A percentile compares a stretch with the other conserved stretches of the same genome.
Evolutionary conservation across 2,329 filamentous ascomycete species (phyloP).

Genomic region (Juglanconis oblonga): DNA sequence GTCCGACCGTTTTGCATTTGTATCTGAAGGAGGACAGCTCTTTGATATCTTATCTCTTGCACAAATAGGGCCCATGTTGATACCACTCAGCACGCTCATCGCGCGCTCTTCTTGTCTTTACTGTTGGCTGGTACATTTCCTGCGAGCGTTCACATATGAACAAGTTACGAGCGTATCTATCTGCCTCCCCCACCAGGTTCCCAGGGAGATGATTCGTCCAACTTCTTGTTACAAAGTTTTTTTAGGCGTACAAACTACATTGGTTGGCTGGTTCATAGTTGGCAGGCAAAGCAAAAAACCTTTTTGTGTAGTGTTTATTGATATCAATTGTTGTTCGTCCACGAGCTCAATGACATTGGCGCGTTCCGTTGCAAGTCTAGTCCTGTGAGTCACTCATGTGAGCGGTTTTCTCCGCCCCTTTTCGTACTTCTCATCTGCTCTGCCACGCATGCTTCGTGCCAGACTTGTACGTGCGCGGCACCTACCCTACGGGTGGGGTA

Average conservation of each 20-base stretch:
- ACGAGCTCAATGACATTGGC: background rate
- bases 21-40: conserved; percentile 3
- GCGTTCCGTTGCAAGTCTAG: too few relatives aligned
- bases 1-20: background rate
- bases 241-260: conserved; percentile 18
- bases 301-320: conserved; percentile 19
- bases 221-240: conserved; percentile 17
- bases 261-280: conserved; percentile 15
- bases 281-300: conserved; percentile 5
- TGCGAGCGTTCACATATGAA: background rate
- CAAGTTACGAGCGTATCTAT: too few relatives aligned
- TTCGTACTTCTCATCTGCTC: too few relatives aligned
- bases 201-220: background rate
- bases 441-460: too few relatives aligned
- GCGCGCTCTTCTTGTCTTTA: background rate
- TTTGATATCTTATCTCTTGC: background rate
- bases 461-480: too few relatives aligned
- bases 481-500: too few relatives aligned
- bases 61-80: background rate
- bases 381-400: too few relatives aligned
- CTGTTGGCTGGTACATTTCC: background rate
- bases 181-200: background rate
- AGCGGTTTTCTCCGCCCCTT: too few relatives aligned
- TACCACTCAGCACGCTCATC: conserved; percentile 12
- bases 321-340: conserved; percentile 4